A percentile compares a stretch with the other conserved stretches of the same genome.
Evolutionary conservation across 2,329 filamentous ascomycete genomes (phyloP).

Genomic region (Claviceps lovelessii): DNA sequence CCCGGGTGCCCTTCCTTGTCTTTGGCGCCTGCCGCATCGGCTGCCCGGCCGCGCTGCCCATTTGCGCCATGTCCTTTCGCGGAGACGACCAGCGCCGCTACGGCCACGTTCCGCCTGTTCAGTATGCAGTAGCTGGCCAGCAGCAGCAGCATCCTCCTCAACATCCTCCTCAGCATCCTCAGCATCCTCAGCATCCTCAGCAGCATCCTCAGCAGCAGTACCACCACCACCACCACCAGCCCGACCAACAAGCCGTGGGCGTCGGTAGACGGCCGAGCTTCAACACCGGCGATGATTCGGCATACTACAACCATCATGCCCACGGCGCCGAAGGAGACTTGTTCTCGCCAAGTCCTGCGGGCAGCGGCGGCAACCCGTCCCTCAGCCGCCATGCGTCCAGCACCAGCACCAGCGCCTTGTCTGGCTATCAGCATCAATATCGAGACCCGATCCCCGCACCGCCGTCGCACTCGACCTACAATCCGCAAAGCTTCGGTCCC

Average conservation of each 20-base stretch:
- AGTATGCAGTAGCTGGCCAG: conserved; percentile 39
- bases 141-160: conserved; percentile 3
- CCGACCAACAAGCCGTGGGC: conserved; percentile 7
- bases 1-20: not conserved
- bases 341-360: conserved; percentile 40
- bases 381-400: conserved; percentile 23
- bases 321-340: conserved; percentile 40
- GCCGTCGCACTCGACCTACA: conserved; percentile 42
- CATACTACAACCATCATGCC: conserved; percentile 30
- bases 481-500: conserved; percentile 49
- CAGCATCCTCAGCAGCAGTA: not conserved
- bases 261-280: conserved; percentile 51
- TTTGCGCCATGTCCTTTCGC: conserved; percentile 44
- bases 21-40: not conserved
- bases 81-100: conserved; percentile 49
- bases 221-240: conserved; percentile 10
- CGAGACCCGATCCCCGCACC: conserved; percentile 32
- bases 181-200: no score
- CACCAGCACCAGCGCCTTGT: conserved; percentile 28
- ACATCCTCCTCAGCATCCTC: no score
- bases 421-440: conserved; percentile 39
- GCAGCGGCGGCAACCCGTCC: conserved; percentile 7
- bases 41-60: not conserved
- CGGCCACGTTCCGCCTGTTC: conserved; percentile 51
- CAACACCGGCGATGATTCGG: conserved; percentile 59